Base-by-base conservation (phyloP, 257 asterid genomes). In the Linderniella brevidens region DNA sequence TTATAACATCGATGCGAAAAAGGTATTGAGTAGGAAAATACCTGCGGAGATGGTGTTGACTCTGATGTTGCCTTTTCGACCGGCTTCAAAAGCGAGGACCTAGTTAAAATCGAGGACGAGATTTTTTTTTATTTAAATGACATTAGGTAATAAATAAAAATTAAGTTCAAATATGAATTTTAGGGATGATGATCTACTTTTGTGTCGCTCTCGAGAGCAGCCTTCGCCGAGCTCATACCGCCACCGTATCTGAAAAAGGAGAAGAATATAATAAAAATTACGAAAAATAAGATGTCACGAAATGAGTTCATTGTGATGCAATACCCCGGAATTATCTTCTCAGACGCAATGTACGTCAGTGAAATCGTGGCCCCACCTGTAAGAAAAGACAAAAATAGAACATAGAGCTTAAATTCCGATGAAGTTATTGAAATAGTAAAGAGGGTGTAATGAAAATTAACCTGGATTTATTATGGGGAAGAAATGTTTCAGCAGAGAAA, bases 1-100 rank as follows among this genome's bases (percentile, higher is more conserved):
- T n/a, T n/a, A n/a, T n/a, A n/a, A n/a, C n/a, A n/a, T 25, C 6
- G 32, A 25, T 25, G 4, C 4, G 32, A 2, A 6, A 6, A 25
- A 25, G 32, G 32, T 2, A 25, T 6, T 25, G 32, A 6, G 32
- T 25, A 2, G 32, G 32, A 52, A 55, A 58, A 37, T 79, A 86
- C 96, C 97, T 75, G 97, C 94, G 52, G 97, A 86, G 62, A 86
- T 86, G 62, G 97, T 87, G 86, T 87, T 83, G 18, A 87, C 92
- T 70, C 97, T 69, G 61, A 87, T 54, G 50, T 51, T 73, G 61
- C 68, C 71, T 52, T 79, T 79, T 64, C 97, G 58, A 48, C 97
- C 97, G 48, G 93, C 97, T 77, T 86, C 97, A 61, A 86, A 86
- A 35, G 97, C 94, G 63, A 86, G 82, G 55, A 77, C 93, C 96